Percentiles rank a stretch among this genome's conserved stretches.
Evolutionary conservation across 768 basidiomycete species (phyloP).

Genomic region (Xerocomellus intermedius): DNA sequence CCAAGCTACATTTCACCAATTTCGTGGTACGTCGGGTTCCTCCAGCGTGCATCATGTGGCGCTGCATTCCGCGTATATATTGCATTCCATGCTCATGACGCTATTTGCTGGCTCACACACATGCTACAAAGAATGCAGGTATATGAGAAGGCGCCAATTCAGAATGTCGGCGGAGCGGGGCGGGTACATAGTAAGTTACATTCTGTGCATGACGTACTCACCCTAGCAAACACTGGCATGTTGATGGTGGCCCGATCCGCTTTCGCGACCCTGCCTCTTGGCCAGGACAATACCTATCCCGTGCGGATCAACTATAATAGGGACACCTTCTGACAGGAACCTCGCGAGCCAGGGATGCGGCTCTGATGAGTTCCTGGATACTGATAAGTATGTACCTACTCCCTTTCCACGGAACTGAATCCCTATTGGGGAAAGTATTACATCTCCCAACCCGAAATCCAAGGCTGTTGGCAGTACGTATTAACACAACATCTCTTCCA

Average conservation of each 20-base stretch:
- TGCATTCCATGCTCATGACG: background rate
- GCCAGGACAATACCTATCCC: conserved; percentile 2
- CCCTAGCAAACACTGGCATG: background rate
- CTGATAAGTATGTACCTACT: background rate
- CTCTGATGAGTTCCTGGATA: background rate
- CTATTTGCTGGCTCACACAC: conserved; percentile 24
- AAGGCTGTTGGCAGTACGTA: conserved; percentile 40
- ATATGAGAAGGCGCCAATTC: background rate
- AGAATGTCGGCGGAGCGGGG: background rate
- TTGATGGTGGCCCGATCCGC: background rate
- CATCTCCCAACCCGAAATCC: conserved; percentile 7
- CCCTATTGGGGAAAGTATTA: background rate
- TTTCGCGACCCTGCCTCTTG: background rate
- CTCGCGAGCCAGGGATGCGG: background rate
- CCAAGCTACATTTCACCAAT: conserved; percentile 31
- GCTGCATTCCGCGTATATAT: background rate
- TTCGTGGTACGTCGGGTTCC: conserved; percentile 41
- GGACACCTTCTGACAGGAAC: background rate
- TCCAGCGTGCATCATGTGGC: conserved; percentile 3
- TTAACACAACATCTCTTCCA: conserved; percentile 39
- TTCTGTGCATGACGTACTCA: background rate
- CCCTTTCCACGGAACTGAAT: conserved; percentile 1
- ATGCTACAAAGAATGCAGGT: background rate
- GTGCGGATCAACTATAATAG: background rate
- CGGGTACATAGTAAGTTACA: background rate